Base-by-base conservation (phyloP, 352 stramenopile genomes). In the Phytophthora agathidicida region DNA sequence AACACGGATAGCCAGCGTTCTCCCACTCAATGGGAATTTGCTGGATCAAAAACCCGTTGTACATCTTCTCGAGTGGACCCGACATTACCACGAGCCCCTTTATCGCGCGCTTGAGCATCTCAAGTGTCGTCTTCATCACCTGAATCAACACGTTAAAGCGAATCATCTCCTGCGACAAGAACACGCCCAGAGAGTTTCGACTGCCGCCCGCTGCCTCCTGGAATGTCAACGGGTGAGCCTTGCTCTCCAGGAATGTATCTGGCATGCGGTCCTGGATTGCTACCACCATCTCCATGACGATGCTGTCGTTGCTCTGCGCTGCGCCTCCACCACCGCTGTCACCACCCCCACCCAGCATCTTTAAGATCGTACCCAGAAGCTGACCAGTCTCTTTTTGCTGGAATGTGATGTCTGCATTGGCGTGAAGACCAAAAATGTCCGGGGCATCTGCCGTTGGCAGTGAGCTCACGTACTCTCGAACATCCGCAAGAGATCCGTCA, bases 381-480 rank as follows among this genome's bases (percentile, higher is more conserved):
- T 86, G 73, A 9, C 87, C 76, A 3, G 91, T 97, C 58, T 97
- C 86, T 47, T 98, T 97, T 67, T 98, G 88, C 63, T 98, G 91
- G 55, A 98, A 97, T 9, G 89, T 97, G 47, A 98, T 98, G 62
- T 97, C 93, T 3, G 93, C 93, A 49, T 98, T 98, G 19, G 79
- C 75, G 46, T 98, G 94, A 44, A 98, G 77, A 2, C 94, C 94
- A 53, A 98, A 98, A 33, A 96, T 93, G 35, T 97, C 88, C 0
- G 94, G 94, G 0, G 80, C 71, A 52, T 98, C 93, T 7, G 91
- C 89, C 3, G 73, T 75, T 27, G 94, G 94, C 10, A 98, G 58
- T 14, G 60, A 47, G 22, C 61, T 72, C 13, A 98, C 87, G 51
- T 98, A 98, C 24, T 92, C 78, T 11, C 94, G 87, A 22, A 89